Evolutionary conservation across 2,329 filamentous ascomycete species (phyloP).

Genomic region (Scedosporium apiospermum): DNA sequence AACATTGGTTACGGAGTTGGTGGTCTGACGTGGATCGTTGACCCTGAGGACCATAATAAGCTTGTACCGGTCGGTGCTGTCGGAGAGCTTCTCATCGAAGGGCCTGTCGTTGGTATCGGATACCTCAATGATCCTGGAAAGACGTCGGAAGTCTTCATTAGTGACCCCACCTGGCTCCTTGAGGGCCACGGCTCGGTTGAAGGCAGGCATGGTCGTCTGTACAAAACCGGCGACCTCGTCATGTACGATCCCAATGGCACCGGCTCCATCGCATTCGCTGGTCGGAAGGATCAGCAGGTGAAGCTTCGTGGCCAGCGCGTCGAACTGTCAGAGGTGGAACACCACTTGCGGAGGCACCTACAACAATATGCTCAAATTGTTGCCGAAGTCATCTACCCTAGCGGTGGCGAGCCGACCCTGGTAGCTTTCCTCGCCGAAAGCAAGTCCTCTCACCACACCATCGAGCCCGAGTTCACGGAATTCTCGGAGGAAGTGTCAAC

Average conservation of each 20-base stretch:
- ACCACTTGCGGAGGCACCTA: constrained; percentile 35
- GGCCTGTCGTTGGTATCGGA: constrained; percentile 51
- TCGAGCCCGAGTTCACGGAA: constrained; percentile 14
- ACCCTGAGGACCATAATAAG: constrained; percentile 34
- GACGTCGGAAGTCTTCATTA: constrained; percentile 48
- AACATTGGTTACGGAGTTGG: constrained; percentile 40
- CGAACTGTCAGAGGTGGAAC: constrained; percentile 47
- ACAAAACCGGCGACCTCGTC: constrained; percentile 52
- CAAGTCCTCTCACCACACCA: constrained; percentile 15
- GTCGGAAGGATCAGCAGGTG: constrained; percentile 58
- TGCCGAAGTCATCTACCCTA: constrained; percentile 39
- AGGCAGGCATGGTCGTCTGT: constrained; percentile 36
- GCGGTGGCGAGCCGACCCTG: constrained; percentile 31
- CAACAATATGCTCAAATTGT: constrained; percentile 32
- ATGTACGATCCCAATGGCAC: constrained; percentile 43
- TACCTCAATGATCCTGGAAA: constrained; percentile 50
- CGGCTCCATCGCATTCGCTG: constrained; percentile 46
- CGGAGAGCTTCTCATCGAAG: constrained; percentile 45
- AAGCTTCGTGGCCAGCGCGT: constrained; percentile 59
- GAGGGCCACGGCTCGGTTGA: constrained; percentile 23
- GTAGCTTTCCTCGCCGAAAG: constrained; percentile 33
- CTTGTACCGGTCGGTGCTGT: constrained; percentile 38
- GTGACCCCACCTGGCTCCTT: constrained; percentile 42
- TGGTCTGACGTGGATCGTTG: constrained; percentile 40
- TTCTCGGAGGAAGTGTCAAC: constrained; percentile 22